These are phyloP conservation scores for Lipomyces lipofer DNA, from an alignment of 805 yeast species.

Conservation along the genomic window DNA sequence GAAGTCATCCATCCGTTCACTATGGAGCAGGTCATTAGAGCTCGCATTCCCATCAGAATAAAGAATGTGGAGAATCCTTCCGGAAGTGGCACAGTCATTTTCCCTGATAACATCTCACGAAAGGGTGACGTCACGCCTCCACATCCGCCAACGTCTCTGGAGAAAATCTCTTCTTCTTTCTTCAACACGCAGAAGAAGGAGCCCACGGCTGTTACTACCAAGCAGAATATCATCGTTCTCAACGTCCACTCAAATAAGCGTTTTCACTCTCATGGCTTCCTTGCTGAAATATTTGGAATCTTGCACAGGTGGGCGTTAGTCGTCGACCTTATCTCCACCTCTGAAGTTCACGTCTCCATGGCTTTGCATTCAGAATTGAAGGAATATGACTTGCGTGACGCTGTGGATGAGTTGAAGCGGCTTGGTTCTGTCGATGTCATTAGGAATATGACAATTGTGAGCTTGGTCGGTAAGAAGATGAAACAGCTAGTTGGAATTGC, in stretches of 20 bases:
- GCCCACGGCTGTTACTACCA: conserved; percentile 96
- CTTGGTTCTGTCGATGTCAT: conserved; percentile 90
- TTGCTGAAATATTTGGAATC: conserved; percentile 85
- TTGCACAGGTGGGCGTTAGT: conserved; percentile 82
- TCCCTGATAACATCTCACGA: conserved; percentile 84
- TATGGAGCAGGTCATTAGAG: conserved; percentile 97
- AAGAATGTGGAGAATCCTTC: conserved; percentile 91
- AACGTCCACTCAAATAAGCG: conserved; percentile 93
- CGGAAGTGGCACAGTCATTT: conserved; percentile 92
- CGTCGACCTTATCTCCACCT: conserved; percentile 93
- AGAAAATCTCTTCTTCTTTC: conserved; percentile 46
- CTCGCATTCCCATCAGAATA: conserved; percentile 93
- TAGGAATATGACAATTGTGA: conserved; percentile 83
- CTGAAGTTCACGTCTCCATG: conserved; percentile 98
- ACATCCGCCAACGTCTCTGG: conserved; percentile 84
- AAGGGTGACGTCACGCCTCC: conserved; percentile 91
- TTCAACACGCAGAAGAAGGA: conserved; percentile 40
- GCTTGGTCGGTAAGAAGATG: conserved; percentile 96
- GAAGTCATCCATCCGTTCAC: conserved; percentile 99
- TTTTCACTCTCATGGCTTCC: conserved; percentile 89
- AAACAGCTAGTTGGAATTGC: conserved; percentile 96
- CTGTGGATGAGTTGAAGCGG: conserved; percentile 72
- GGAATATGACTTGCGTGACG: conserved; percentile 63
- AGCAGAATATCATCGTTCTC: conserved; percentile 85
- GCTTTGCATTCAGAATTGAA: conserved; percentile 68